Conservation (phyloP, 164 flowering plant genomes). For the Vitis labrusca region DNA sequence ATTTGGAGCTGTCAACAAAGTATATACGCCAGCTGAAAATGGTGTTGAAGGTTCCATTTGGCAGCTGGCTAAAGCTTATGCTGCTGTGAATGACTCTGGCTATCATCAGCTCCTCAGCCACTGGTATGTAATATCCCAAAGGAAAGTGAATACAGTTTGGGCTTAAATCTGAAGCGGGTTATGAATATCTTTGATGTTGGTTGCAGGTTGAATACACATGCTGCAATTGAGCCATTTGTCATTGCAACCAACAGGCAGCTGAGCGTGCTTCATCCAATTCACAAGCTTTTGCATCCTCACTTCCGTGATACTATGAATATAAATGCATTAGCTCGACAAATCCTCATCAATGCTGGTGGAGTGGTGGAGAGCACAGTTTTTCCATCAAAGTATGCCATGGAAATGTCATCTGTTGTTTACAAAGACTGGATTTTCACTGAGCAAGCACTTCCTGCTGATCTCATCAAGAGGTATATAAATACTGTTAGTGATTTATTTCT, state of each 20-base stretch:
- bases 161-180: not conserved
- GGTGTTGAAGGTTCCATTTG: conserved; percentile 53
- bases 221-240: conserved; percentile 50
- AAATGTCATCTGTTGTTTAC: conserved; percentile 38
- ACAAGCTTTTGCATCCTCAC: conserved; percentile 56
- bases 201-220: conserved; percentile 53
- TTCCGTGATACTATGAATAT: conserved; percentile 55
- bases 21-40: conserved; percentile 45
- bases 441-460: conserved; percentile 60
- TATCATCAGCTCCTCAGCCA: conserved; percentile 56
- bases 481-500: too few species aligned
- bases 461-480: conserved; percentile 11
- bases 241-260: conserved; percentile 57
- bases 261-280: conserved; percentile 52
- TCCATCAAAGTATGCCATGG: conserved; percentile 47
- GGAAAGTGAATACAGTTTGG: not conserved
- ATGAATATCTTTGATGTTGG: not conserved
- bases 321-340: conserved; percentile 44
- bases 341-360: conserved; percentile 48
- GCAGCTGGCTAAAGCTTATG: conserved; percentile 71
- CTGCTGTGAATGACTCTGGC: conserved; percentile 42
- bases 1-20: conserved; percentile 42
- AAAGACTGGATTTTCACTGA: conserved; percentile 52
- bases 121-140: conserved; percentile 24
- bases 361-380: conserved; percentile 38